Evolutionary conservation across 2,329 filamentous ascomycete species (phyloP), one percentile per base, ranked within the genome.

Genomic region (Parastagonospora avenae): DNA sequence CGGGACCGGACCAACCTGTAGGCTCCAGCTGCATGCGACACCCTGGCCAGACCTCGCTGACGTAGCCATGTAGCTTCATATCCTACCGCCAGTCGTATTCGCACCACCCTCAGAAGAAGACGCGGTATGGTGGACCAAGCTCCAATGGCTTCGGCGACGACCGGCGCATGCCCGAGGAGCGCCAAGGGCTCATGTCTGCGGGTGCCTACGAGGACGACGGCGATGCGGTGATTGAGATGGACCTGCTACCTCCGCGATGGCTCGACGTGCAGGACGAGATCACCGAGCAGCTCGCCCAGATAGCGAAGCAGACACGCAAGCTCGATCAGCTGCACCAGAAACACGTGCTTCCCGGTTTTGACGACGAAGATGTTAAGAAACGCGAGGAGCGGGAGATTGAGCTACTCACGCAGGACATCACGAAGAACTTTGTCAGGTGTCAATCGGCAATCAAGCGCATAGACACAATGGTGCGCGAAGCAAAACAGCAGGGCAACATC

Each of bases 1-100:
- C 91, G 94, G 81, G 94, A 99, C 83, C 89, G 94, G 78, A 99
- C 94, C 66, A 99, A 97, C 75, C 89, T 99, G 92, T 97, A 86
- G 66, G 85, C 55, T 38, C 71, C 40, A 43, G 48, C 46, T 39
- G 19, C 12, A 15, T 39, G 31, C 47, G 48, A 49, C 52, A 42
- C 53, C 50, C 50, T 50, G 55, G 30, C 55, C 28, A 46, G 46
- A 60, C 59, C 52, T 42, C 56, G 60, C 71, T 75, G 62, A 75
- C 67, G 60, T 66, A 64, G 62, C 52, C 64, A 61, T 74, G 62
- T 71, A 96, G 93, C 74, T 99, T 95, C 76, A 94, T 99, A 74
- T 97, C 94, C 76, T 99, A 97, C 82, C 92, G 94, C 70, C 94
- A 99, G 80, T 97, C 93, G 68, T 97, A 97, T 77, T 86, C 92